Conservation (phyloP, 2,329 filamentous ascomycete genomes). For the Aphanoascus verrucosus region DNA sequence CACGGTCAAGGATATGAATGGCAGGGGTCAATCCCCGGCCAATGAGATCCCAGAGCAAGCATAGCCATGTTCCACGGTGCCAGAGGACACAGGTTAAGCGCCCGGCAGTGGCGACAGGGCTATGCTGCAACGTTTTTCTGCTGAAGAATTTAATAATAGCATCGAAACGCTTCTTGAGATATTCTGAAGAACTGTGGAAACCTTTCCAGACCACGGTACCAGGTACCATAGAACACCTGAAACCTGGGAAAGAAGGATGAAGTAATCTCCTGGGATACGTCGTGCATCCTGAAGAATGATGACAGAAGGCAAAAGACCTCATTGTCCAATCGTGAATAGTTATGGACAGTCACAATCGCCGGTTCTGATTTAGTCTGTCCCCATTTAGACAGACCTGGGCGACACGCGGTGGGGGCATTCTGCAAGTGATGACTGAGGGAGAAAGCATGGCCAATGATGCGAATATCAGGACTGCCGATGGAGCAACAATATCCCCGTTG, state of each 20-base stretch:
- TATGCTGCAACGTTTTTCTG: background rate
- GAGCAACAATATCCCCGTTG: background rate
- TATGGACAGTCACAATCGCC: background rate
- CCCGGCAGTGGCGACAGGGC: background rate
- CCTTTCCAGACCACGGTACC: background rate
- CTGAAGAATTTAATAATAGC: slow-evolving; percentile 7
- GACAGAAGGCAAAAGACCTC: background rate
- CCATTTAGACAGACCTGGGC: background rate
- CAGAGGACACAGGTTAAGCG: background rate
- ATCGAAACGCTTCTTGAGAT: background rate
- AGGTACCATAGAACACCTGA: background rate
- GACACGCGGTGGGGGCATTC: background rate
- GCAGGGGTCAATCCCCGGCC: background rate
- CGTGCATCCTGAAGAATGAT: slow-evolving; percentile 8
- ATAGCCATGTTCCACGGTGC: background rate
- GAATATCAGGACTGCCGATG: background rate
- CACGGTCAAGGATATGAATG: background rate
- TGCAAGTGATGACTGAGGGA: background rate
- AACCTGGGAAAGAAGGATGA: background rate
- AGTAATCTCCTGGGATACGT: background rate
- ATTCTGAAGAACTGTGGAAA: slow-evolving; percentile 10
- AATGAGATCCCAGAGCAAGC: background rate
- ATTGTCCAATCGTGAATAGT: background rate
- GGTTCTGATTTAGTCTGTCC: slow-evolving; percentile 5
- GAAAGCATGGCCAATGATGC: slow-evolving; percentile 1